Conservation (phyloP, 768 basidiomycete genomes). For the Floccularia luteovirens region DNA sequence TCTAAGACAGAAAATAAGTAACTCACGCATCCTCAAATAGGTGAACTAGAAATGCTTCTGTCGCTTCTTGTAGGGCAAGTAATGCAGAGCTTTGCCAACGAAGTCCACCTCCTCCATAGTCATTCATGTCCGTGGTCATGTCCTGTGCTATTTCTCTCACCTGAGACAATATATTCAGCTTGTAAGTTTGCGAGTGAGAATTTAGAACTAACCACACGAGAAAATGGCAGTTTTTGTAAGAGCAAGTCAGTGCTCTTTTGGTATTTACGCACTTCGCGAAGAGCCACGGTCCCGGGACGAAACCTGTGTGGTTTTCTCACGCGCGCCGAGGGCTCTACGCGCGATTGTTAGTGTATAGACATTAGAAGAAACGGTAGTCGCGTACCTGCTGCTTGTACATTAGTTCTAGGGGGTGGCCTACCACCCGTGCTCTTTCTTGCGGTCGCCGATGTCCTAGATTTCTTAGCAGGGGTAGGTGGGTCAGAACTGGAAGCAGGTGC, state of each 20-base stretch:
- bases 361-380: background rate
- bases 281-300: slow-evolving; percentile 83
- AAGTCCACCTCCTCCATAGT: slow-evolving; percentile 50
- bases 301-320: slow-evolving; percentile 55
- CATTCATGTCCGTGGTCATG: slow-evolving; percentile 74
- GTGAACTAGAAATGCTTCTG: slow-evolving; percentile 92
- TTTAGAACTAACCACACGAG: slow-evolving; percentile 65
- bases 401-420: slow-evolving; percentile 35
- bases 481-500: slow-evolving; percentile 32
- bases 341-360: background rate
- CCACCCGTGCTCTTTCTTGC: slow-evolving; percentile 87
- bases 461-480: slow-evolving; percentile 39
- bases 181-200: background rate
- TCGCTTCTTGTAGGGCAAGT: slow-evolving; percentile 92
- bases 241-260: slow-evolving; percentile 90
- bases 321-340: background rate
- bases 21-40: slow-evolving; percentile 98
- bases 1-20: background rate
- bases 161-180: slow-evolving; percentile 27
- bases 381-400: slow-evolving; percentile 1
- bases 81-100: slow-evolving; percentile 97
- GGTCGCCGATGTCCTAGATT: slow-evolving; percentile 47
- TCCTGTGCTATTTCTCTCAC: slow-evolving; percentile 93
- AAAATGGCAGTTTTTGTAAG: slow-evolving; percentile 84
- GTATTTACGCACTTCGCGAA: slow-evolving; percentile 91